phyloP scores from a whole-genome alignment of 768 basidiomycete species.

The Sporobolomyces phaffii region DNA sequence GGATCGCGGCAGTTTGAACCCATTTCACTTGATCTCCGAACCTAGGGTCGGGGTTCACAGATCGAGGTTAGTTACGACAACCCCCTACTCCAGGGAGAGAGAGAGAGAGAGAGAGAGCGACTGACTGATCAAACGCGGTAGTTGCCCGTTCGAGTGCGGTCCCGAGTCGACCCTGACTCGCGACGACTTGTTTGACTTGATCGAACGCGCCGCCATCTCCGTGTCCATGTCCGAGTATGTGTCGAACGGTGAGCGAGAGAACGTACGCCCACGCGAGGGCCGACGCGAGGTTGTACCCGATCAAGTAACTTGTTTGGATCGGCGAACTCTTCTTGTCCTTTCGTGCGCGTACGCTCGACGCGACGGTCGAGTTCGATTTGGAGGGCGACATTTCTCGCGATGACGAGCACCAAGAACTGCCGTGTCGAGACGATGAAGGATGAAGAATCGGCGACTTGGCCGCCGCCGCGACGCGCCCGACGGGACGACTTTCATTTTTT shows the following conservation, averaged over 20 bases:
- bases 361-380: too few species aligned
- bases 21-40: conserved; percentile 52
- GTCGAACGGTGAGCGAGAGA: conserved; percentile 50
- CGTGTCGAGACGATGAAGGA: too few species aligned
- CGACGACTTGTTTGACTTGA: conserved; percentile 9
- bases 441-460: too few species aligned
- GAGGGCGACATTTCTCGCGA: too few species aligned
- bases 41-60: too few species aligned
- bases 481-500: too few species aligned
- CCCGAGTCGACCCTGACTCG: conserved; percentile 37
- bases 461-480: too few species aligned
- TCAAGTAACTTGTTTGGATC: conserved; percentile 54
- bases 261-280: conserved; percentile 69
- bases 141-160: conserved; percentile 42
- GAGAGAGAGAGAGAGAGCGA: background rate
- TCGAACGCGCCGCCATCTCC: conserved; percentile 45
- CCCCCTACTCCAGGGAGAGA: background rate
- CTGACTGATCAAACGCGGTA: conserved; percentile 16
- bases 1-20: conserved; percentile 73
- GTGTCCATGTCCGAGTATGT: conserved; percentile 40
- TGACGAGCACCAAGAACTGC: too few species aligned
- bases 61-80: too few species aligned
- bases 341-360: too few species aligned
- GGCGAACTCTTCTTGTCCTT: background rate
- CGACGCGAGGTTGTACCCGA: conserved; percentile 71